A percentile compares a stretch with the other conserved stretches of the same genome.
These are phyloP conservation scores for Yarrowia osloensis DNA, from an alignment of 805 yeast genomes.

Conservation along the genomic window DNA sequence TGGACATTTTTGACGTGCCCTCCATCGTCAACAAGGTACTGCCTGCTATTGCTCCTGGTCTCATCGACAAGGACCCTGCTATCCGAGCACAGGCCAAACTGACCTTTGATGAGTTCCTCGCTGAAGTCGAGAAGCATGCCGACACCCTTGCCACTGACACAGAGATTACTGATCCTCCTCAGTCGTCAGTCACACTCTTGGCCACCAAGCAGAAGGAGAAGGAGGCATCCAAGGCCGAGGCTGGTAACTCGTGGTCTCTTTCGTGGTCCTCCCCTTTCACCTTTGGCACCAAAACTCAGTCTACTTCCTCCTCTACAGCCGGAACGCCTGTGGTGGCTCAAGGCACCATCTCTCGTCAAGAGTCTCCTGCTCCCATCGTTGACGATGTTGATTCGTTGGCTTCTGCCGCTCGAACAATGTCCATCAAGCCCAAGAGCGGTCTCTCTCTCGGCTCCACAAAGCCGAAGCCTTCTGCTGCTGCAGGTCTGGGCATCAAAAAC, in stretches of 20 bases:
- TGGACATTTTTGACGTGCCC: constrained; percentile 68
- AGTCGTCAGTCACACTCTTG: constrained; percentile 4
- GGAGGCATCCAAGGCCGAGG: constrained; percentile 11
- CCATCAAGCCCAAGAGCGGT: constrained; percentile 23
- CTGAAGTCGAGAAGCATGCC: constrained; percentile 48
- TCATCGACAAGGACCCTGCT: constrained; percentile 69
- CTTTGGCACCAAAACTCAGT: constrained; percentile 19
- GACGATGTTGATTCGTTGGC: constrained; percentile 9
- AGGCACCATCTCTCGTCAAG: constrained; percentile 21
- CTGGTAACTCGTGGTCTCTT: constrained; percentile 11
- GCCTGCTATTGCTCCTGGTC: constrained; percentile 80
- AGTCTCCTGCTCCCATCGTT: constrained; percentile 8
- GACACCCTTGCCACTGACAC: constrained; percentile 6
- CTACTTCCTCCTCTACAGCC: constrained; percentile 11
- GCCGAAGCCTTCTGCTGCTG: constrained; percentile 1
- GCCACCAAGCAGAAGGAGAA: constrained; percentile 17
- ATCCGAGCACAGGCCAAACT: constrained; percentile 73
- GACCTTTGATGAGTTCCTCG: constrained; percentile 63
- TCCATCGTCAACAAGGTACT: constrained; percentile 78
- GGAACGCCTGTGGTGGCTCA: constrained; percentile 13
- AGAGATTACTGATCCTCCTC: constrained; percentile 15
- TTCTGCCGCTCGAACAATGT: constrained; percentile 1
- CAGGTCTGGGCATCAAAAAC: neutral
- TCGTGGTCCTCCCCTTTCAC: constrained; percentile 29
- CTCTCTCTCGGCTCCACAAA: neutral